Evolutionary conservation across 495 filamentous ascomycete genomes (phyloP).

Genomic region (Podospora tetraspora): DNA sequence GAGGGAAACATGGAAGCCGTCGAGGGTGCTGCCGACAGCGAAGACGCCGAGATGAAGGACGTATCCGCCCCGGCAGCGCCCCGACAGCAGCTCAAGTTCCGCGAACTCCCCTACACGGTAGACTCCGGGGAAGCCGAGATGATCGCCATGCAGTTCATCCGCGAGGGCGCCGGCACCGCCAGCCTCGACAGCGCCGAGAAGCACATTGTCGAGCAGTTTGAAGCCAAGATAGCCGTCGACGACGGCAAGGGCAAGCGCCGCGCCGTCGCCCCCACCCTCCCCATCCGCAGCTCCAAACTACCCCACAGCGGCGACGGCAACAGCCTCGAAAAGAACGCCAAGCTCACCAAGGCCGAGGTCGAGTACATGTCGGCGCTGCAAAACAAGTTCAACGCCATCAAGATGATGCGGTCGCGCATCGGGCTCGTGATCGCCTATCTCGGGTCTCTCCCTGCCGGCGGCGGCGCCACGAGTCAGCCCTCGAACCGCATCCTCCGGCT

Average conservation of each 20-base stretch:
- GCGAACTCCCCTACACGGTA: constrained; percentile 76
- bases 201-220: constrained; percentile 28
- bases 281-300: constrained; percentile 21
- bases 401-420: constrained; percentile 83
- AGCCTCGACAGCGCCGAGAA: constrained; percentile 45
- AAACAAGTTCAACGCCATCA: constrained; percentile 84
- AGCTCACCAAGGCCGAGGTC: constrained; percentile 72
- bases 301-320: constrained; percentile 12
- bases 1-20: constrained; percentile 73
- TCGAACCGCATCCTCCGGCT: constrained; percentile 60
- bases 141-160: constrained; percentile 91
- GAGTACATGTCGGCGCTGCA: constrained; percentile 65
- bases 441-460: constrained; percentile 52
- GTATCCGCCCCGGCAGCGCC: constrained; percentile 48
- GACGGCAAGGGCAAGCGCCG: constrained; percentile 47
- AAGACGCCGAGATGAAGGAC: constrained; percentile 71
- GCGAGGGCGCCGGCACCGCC: constrained; percentile 74
- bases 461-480: constrained; percentile 45
- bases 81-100: constrained; percentile 61
- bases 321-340: constrained; percentile 33
- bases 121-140: constrained; percentile 96
- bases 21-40: constrained; percentile 38
- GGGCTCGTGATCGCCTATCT: constrained; percentile 78
- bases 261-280: constrained; percentile 24
- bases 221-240: constrained; percentile 34